Conservation (phyloP, 2,329 filamentous ascomycete species). For the Aspergillus fumigatiaffinis region DNA sequence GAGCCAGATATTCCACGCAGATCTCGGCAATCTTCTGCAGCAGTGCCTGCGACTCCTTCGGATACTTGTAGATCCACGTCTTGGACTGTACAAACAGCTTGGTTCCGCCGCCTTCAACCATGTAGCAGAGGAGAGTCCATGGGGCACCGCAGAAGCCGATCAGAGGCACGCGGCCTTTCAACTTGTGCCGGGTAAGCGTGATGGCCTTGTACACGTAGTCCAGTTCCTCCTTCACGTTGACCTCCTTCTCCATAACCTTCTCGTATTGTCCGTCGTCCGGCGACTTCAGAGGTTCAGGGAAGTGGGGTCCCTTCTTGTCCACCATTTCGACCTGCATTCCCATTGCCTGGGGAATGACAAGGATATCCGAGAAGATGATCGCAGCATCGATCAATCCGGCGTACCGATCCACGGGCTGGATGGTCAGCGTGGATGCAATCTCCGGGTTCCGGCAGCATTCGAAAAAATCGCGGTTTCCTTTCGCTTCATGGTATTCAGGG, state of each 20-base stretch:
- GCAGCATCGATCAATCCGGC: constrained; percentile 88
- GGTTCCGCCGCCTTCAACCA: constrained; percentile 95
- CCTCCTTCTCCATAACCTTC: constrained; percentile 68
- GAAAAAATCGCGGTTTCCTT: constrained; percentile 90
- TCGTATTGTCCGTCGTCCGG: constrained; percentile 81
- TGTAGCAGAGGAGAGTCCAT: constrained; percentile 97
- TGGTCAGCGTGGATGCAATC: constrained; percentile 85
- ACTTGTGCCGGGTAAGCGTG: constrained; percentile 81
- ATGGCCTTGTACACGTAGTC: constrained; percentile 97
- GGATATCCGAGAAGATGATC: constrained; percentile 98
- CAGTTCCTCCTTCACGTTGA: constrained; percentile 80
- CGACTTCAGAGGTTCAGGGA: constrained; percentile 75
- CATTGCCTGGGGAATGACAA: constrained; percentile 96
- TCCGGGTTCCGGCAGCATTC: constrained; percentile 93
- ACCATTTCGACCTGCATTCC: constrained; percentile 99
- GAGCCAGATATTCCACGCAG: constrained; percentile 88
- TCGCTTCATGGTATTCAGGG: constrained; percentile 94
- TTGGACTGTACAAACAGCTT: constrained; percentile 94
- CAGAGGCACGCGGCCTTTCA: constrained; percentile 81
- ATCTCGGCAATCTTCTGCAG: constrained; percentile 89
- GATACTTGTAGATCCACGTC: constrained; percentile 93
- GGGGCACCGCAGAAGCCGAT: constrained; percentile 97
- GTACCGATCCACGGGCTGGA: constrained; percentile 92
- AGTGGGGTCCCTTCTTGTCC: constrained; percentile 93
- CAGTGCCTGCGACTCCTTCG: constrained; percentile 72